phyloP scores from a whole-genome alignment of 805 yeast genomes.

The Lipomyces starkeyi region DNA sequence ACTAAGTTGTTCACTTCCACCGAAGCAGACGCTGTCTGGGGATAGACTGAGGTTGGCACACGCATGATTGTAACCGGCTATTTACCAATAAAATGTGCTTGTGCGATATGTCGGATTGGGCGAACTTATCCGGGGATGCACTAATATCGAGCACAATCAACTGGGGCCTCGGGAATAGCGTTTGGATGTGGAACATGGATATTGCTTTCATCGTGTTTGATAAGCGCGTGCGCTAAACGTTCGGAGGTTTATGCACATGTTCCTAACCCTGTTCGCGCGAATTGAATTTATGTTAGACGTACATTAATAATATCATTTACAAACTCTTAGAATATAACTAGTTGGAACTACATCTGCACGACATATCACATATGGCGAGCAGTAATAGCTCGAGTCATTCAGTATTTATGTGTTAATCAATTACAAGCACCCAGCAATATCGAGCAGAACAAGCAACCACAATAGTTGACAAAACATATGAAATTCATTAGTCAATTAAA shows the following conservation, averaged over 20 bases:
- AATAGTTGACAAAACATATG: no score
- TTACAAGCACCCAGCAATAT: no score
- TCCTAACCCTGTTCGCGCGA: not conserved
- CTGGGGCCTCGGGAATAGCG: not conserved
- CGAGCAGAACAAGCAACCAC: no score
- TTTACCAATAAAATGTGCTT: not conserved
- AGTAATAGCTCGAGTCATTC: no score
- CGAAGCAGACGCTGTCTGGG: not conserved
- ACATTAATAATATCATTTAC: no score
- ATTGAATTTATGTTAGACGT: no score
- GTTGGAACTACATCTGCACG: no score
- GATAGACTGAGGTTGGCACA: not conserved
- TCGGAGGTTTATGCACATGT: not conserved
- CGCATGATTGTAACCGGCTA: not conserved
- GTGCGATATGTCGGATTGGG: not conserved
- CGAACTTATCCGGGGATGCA: not conserved
- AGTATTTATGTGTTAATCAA: no score
- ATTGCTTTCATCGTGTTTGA: not conserved
- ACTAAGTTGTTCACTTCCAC: conserved; percentile 9
- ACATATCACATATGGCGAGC: no score
- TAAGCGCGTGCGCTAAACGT: not conserved
- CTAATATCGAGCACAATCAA: not conserved
- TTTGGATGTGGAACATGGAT: not conserved
- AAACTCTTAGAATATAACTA: no score
- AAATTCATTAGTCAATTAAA: not conserved